Base-by-base conservation (phyloP, 345 rosid genomes). In the Mercurialis annua region DNA sequence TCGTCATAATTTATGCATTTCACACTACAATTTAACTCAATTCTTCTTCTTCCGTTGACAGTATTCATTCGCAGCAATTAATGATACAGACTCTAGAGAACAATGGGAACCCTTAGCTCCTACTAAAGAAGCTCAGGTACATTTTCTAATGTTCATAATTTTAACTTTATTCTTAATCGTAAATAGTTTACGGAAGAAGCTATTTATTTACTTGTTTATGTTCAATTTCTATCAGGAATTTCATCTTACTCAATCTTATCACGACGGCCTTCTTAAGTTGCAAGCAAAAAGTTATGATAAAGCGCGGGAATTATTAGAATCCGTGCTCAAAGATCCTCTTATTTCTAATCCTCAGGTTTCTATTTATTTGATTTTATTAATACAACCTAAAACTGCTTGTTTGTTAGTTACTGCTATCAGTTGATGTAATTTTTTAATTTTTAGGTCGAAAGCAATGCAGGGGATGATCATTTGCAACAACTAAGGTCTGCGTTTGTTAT, bases 41-140 rank as follows among this genome's bases (percentile, higher is more conserved):
- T 52, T 3, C 30, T 26, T 14, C 30, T 30, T 1, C 21, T 50
- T 66, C 23, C 12, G 15, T 26, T 34, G 21, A 62, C 86, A 94
- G 98, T 94, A 91, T 81, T 82, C 99, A 58, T 87, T 91, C 65
- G 77, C 96, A 43, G 99, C 99, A n/a, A 91, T 94, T 69, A 94
- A 94, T 74, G 99, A 94, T 49, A 84, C 95, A 9, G 92, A 89
- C 63, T 81, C 99, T 18, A 80, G 48, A 54, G 75, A 84, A 26
- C 92, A 89, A 62, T 94, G 99, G 99, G 99, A 91, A 78, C 99
- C 98, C 70, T 72, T 94, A 64, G 99, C 99, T 68, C 99, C 99
- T 15, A 87, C 95, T 73, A 91, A 94, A 80, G 98, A 91, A 84
- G 96, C 98, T 62, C 99, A 91, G 97, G 99, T 81, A 49, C 27